phyloP scores from a whole-genome alignment of 2,329 filamentous ascomycete genomes.

The Coniella vitis region DNA sequence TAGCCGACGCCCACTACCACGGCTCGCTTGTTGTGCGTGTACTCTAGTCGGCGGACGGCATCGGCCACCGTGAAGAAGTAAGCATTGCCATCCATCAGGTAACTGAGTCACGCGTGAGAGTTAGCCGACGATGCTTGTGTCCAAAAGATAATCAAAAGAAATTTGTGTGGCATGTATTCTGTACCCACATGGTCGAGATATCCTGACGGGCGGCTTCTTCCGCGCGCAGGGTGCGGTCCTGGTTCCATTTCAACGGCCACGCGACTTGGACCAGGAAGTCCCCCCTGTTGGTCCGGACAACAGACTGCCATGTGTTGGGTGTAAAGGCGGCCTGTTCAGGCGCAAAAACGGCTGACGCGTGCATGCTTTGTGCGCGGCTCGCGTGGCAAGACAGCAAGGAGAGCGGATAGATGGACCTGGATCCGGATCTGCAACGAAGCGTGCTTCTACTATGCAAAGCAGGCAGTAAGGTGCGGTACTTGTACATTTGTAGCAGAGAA shows the following conservation, averaged over 20 bases:
- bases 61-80: constrained; percentile 3
- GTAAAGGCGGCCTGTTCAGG: background rate
- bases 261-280: constrained; percentile 5
- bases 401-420: too few species aligned
- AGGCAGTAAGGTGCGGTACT: too few species aligned
- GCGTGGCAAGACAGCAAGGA: too few species aligned
- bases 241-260: constrained; percentile 6
- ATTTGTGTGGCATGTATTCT: too few species aligned
- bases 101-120: background rate
- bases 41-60: constrained; percentile 1
- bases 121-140: too few species aligned
- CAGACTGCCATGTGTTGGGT: constrained; percentile 2
- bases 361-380: too few species aligned
- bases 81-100: constrained; percentile 2
- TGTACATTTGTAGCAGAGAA: too few species aligned
- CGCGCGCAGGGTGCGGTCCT: background rate
- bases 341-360: background rate
- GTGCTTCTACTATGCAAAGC: too few species aligned
- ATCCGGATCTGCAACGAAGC: too few species aligned
- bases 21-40: constrained; percentile 3
- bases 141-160: too few species aligned
- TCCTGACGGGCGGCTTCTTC: background rate
- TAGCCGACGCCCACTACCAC: constrained; percentile 4
- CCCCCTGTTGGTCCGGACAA: background rate
- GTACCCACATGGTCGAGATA: background rate